A percentile compares a stretch with the other conserved stretches of the same genome.
Evolutionary conservation across 202 grass and related monocot genomes (phyloP).

Genomic region (Panicum virgatum): DNA sequence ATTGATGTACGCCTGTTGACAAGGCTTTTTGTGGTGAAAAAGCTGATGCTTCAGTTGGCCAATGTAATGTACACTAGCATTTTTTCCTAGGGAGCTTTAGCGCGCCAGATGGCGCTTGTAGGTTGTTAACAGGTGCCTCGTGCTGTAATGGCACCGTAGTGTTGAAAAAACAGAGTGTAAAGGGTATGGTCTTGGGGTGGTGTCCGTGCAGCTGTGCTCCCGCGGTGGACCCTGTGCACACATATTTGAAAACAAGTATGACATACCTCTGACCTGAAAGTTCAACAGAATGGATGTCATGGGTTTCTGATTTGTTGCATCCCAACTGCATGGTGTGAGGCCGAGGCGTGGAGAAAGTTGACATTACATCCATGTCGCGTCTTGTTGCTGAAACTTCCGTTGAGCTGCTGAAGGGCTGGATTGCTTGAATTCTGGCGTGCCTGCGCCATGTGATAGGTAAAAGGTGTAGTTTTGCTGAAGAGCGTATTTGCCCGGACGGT

Average conservation of each 20-base stretch:
- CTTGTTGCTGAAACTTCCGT: background rate
- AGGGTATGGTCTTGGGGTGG: background rate
- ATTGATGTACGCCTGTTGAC: slow-evolving; percentile 17
- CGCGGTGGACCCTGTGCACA: background rate
- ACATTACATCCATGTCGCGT: background rate
- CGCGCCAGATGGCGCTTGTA: slow-evolving; percentile 13
- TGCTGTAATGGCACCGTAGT: background rate
- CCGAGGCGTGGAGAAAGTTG: no score
- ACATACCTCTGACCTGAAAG: no score
- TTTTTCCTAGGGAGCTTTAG: slow-evolving; percentile 23
- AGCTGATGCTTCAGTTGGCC: slow-evolving; percentile 6
- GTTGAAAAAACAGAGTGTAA: background rate
- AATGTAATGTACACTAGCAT: slow-evolving; percentile 54
- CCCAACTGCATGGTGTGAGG: background rate
- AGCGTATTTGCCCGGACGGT: no score
- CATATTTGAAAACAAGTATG: background rate
- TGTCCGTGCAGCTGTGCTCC: background rate
- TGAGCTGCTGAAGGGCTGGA: background rate
- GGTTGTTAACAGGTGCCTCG: background rate
- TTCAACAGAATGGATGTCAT: background rate
- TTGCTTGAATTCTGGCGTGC: background rate
- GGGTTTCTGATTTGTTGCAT: background rate
- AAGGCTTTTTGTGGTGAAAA: slow-evolving; percentile 23
- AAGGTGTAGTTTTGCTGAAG: background rate
- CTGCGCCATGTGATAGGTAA: background rate